Conservation (phyloP, 345 rosid genomes). For the Alliaria petiolata region DNA sequence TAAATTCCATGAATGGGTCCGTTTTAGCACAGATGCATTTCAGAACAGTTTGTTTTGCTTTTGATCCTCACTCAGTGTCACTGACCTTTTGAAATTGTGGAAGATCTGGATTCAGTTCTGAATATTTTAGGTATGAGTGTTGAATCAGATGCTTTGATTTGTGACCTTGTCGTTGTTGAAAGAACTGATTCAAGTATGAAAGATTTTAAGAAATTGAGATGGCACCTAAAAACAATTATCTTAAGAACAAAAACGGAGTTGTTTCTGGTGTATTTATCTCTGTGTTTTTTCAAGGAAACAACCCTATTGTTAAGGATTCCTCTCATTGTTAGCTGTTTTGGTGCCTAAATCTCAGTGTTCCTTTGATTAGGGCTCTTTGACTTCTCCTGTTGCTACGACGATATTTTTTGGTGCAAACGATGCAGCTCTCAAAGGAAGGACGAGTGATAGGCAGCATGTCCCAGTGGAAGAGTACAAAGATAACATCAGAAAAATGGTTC, state of each 20-base stretch:
- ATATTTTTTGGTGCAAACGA: slow-evolving; percentile 95
- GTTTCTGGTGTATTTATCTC: neutral
- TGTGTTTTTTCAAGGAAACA: neutral
- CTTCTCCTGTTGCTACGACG: slow-evolving; percentile 69
- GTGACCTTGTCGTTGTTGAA: neutral
- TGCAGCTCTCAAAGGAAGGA: slow-evolving; percentile 80
- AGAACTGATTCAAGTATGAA: neutral
- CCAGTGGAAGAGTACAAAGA: slow-evolving; percentile 73
- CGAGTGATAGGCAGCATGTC: slow-evolving; percentile 68
- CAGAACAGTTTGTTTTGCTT: no score
- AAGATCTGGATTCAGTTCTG: no score
- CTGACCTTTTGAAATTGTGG: no score
- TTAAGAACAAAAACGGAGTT: no score
- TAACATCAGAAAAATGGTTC: slow-evolving; percentile 62
- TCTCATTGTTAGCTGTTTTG: neutral
- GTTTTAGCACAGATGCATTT: no score
- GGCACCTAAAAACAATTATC: no score
- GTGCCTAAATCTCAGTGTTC: neutral
- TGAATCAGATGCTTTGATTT: no score
- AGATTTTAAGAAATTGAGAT: neutral
- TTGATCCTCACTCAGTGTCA: no score
- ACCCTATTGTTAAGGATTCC: neutral
- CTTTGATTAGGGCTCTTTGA: slow-evolving; percentile 41
- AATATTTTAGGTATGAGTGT: no score
- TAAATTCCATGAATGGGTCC: no score